phyloP scores from a whole-genome alignment of 2,329 filamentous ascomycete genomes.

The Myrmaecium sp. region DNA sequence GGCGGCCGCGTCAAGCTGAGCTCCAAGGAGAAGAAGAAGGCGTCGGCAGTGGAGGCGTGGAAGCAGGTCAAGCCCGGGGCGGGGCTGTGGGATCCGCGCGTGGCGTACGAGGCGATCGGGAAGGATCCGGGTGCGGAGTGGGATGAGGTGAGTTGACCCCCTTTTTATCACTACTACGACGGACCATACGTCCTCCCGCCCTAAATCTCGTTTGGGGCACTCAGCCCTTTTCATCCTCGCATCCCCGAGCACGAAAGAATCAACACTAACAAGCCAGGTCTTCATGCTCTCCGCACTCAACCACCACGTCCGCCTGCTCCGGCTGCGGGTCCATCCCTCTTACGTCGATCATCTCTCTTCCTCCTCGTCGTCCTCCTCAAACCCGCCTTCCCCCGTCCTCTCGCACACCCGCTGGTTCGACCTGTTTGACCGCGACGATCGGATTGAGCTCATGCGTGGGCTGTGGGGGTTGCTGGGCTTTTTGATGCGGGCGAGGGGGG shows the following conservation, averaged over 20 bases:
- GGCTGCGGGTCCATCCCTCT: constrained; percentile 37
- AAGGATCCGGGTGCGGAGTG: constrained; percentile 29
- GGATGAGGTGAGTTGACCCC: constrained; percentile 34
- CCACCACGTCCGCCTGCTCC: constrained; percentile 43
- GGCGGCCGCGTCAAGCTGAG: constrained; percentile 7
- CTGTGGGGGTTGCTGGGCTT: constrained; percentile 42
- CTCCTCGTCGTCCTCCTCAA: constrained; percentile 20
- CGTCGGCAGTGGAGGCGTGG: constrained; percentile 34
- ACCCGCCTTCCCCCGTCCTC: constrained; percentile 24
- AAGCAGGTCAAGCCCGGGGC: constrained; percentile 32
- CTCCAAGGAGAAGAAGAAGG: constrained; percentile 21
- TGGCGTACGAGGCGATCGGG: constrained; percentile 39
- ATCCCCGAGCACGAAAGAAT: not conserved
- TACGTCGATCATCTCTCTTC: constrained; percentile 39
- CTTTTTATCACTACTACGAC: not conserved
- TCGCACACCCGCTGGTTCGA: constrained; percentile 43
- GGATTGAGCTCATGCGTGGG: constrained; percentile 37
- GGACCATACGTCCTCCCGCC: too few species aligned
- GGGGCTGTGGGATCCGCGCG: constrained; percentile 38
- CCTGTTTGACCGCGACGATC: constrained; percentile 35
- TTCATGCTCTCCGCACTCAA: constrained; percentile 46
- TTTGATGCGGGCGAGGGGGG: too few species aligned
- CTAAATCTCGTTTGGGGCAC: too few species aligned
- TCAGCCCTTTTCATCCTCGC: not conserved
- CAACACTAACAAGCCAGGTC: constrained; percentile 25